Evolutionary conservation across 202 grass and related monocot genomes (phyloP).

Genomic region (Eragrostis tef): DNA sequence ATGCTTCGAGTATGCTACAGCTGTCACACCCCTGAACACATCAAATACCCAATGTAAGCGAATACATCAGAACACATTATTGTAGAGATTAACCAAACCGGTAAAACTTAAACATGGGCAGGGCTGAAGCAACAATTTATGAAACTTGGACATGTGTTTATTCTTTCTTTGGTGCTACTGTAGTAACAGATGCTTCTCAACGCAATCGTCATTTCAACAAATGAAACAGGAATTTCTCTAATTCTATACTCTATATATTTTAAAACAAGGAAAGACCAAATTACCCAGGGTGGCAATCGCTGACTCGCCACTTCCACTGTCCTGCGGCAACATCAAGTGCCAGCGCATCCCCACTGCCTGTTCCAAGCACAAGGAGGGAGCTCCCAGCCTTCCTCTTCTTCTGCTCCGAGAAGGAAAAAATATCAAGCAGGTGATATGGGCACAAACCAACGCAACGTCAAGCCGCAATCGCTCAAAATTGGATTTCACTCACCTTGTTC

Average conservation of each 20-base stretch:
- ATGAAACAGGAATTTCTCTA: neutral
- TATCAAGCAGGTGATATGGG: constrained; percentile 39
- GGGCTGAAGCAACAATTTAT: neutral
- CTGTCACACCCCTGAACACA: constrained; percentile 74
- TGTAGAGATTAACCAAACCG: constrained; percentile 14
- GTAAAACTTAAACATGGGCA: constrained; percentile 37
- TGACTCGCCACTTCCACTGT: constrained; percentile 85
- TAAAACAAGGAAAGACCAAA: constrained; percentile 8
- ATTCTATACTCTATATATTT: neutral
- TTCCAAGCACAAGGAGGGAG: constrained; percentile 88
- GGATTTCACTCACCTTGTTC: constrained; percentile 59
- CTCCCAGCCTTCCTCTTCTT: constrained; percentile 77
- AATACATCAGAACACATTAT: constrained; percentile 7
- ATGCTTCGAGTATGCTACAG: constrained; percentile 65
- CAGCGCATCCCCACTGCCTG: constrained; percentile 85
- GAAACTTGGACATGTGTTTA: neutral
- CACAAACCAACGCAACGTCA: constrained; percentile 4
- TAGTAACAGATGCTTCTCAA: constrained; percentile 14
- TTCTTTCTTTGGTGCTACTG: neutral
- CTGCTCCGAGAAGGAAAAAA: constrained; percentile 45
- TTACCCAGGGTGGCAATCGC: constrained; percentile 86
- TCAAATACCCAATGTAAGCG: constrained; percentile 31
- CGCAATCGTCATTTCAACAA: constrained; percentile 14
- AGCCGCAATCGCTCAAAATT: neutral
- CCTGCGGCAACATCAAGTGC: constrained; percentile 80